Conservation (phyloP, 352 stramenopile genomes). For the Stramenopiles sp. region DNA sequence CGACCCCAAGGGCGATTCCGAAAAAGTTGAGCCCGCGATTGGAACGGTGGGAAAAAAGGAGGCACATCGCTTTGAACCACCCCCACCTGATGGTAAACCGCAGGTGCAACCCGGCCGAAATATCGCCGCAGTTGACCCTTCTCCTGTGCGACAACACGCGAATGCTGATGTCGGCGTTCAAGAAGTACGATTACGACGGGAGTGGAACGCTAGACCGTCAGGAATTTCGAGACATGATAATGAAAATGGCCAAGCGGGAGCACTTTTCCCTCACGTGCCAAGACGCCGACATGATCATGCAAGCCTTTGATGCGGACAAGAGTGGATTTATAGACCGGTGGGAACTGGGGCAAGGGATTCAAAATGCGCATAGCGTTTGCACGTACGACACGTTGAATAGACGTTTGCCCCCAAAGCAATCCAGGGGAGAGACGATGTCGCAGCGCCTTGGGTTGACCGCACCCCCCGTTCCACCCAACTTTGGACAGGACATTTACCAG, state of each 20-base stretch:
- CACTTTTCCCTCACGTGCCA: background rate
- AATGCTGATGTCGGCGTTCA: conserved; percentile 8
- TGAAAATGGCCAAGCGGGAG: background rate
- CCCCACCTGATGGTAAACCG: background rate
- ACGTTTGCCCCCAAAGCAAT: too few species aligned
- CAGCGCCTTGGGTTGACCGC: too few species aligned
- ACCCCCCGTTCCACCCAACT: too few species aligned
- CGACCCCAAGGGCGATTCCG: background rate
- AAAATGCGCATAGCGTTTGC: too few species aligned
- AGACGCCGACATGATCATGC: conserved; percentile 7
- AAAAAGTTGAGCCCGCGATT: background rate
- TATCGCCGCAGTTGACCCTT: background rate
- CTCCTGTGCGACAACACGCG: background rate
- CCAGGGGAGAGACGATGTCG: too few species aligned
- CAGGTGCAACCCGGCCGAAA: background rate
- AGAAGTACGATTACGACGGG: background rate
- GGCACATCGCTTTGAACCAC: background rate
- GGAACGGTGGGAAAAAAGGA: background rate
- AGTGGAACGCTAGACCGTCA: background rate
- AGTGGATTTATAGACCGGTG: conserved; percentile 5
- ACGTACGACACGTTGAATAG: too few species aligned
- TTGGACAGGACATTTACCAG: too few species aligned
- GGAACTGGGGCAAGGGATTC: too few species aligned
- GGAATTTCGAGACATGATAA: background rate
- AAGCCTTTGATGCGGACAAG: background rate